Base-by-base conservation (phyloP, 2,329 filamentous ascomycete species). In the Penicillium occitanis region DNA sequence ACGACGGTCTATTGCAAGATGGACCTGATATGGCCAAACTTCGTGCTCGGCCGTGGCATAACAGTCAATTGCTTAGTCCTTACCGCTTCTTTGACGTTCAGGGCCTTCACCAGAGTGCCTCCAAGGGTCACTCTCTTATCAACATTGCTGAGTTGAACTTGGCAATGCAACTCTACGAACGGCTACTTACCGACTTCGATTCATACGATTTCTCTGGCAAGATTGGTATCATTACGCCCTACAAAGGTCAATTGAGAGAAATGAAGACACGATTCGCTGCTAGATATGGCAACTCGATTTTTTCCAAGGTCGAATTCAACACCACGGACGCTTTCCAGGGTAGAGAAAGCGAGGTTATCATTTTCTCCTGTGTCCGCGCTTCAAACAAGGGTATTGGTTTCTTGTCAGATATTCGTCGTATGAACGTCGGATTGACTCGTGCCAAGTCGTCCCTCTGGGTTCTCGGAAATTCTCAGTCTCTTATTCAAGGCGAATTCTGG, bases 291-390 rank as follows among this genome's bases (percentile, higher is more conserved):
- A 87, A 91, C 3, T 79, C 77, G 0, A 93, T 99, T 70, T 85
- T 89, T 28, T 89, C 91, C 37, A 86, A 86, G 22, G 90, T 99
- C 70, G 96, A 99, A 71, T 99, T 99, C 85, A 99, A 99, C 77
- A 99, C 95, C 0, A 99, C 95, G 0, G 95, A 99, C 80, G 96
- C 95, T 19, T 99, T 97, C 77, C 93, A 99, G 77, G 95, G 95
- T 69, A 89, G 96, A 71, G 95, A 99, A 79, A 95, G 93, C 73
- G 95, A 99, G 75, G 90, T 99, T 69, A 98, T 99, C 77, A 98
- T 99, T 69, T 99, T 99, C 82, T 98, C 95, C 48, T 99, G 96
- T 78, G 95, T 99, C 68, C 90, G 95, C 81, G 94, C 95, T 25
- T 94, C 91, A 35, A 87, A 91, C n/a, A 91, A 90, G 7, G 93